Conservation (phyloP, 768 basidiomycete species). For the Boletus sensibilis region DNA sequence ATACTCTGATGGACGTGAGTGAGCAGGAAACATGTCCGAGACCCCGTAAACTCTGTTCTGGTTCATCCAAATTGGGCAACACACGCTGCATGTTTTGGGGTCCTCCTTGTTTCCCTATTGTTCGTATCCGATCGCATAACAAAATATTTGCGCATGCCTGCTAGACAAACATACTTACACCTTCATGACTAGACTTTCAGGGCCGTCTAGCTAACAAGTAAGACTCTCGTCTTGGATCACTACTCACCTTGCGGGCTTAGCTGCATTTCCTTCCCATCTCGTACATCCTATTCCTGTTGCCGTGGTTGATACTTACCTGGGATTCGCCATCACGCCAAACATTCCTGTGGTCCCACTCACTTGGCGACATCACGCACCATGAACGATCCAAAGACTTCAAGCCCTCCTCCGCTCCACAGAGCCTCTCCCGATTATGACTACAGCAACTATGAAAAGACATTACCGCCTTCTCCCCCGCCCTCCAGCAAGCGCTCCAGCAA, state of each 20-base stretch:
- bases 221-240: background rate
- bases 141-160: conserved; percentile 17
- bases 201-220: conserved; percentile 1
- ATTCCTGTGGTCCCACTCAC: background rate
- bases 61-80: background rate
- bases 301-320: background rate
- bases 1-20: background rate
- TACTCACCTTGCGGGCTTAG: background rate
- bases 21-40: background rate
- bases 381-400: conserved; percentile 6
- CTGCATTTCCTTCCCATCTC: background rate
- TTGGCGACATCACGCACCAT: conserved; percentile 10
- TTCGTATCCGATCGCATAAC: background rate
- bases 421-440: conserved; percentile 7
- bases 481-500: conserved; percentile 14
- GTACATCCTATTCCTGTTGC: background rate
- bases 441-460: conserved; percentile 9
- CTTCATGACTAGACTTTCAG: conserved; percentile 6
- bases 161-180: conserved; percentile 15
- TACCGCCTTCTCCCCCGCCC: conserved; percentile 23
- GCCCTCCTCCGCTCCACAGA: conserved; percentile 14
- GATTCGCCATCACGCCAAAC: conserved; percentile 15
- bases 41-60: conserved; percentile 24
- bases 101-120: conserved; percentile 12
- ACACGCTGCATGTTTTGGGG: conserved; percentile 5